Base-by-base conservation (phyloP, 208 protist genomes). In the Porcisia hertigi region DNA sequence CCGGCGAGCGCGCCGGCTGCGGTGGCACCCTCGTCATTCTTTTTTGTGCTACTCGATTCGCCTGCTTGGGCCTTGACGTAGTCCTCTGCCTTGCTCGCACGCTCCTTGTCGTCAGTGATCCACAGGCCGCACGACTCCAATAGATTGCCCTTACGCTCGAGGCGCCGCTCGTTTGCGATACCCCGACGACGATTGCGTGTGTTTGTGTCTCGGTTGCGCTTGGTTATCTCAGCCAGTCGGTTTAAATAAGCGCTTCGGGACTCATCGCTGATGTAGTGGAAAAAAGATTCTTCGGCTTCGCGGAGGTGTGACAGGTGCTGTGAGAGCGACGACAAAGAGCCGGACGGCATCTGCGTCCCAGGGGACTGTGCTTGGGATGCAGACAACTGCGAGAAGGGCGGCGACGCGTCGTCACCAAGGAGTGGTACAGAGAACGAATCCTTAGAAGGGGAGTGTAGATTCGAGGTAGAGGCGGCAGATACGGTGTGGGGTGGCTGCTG, bases 81-180 rank as follows among this genome's bases (percentile, higher is more conserved):
- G 62, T 78, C 78, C 47, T 75, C 78, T 3, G 85, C 85, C 63
- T 89, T 85, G 60, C 87, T 80, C 45, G 85, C 87, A 12, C 90
- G 90, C 70, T 82, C 54, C 69, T 87, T 75, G 70, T 93, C 89
- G 70, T 93, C 86, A 4, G 86, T 87, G 23, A 93, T 83, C 89
- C 89, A 93, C 57, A 93, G 74, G n/a, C 89, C 89, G 41, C 86
- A 76, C 9, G 86, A 91, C 82, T 91, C 89, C n/a, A 91, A 60
- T 6, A 93, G 65, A 53, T 93, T 93, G 57, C 84, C 86, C 52
- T 85, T 89, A 1, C 86, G 78, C 77, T 88, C 81, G 49, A 91
- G 71, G 14, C 81, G 82, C 7, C 86, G 85, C 75, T 92, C 88
- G 64, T 91, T 92, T 14, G 79, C 88, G 71, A 94, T 92, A 41